Base-by-base conservation (phyloP, 2,329 filamentous ascomycete genomes). In the Xylaria hypoxylon region DNA sequence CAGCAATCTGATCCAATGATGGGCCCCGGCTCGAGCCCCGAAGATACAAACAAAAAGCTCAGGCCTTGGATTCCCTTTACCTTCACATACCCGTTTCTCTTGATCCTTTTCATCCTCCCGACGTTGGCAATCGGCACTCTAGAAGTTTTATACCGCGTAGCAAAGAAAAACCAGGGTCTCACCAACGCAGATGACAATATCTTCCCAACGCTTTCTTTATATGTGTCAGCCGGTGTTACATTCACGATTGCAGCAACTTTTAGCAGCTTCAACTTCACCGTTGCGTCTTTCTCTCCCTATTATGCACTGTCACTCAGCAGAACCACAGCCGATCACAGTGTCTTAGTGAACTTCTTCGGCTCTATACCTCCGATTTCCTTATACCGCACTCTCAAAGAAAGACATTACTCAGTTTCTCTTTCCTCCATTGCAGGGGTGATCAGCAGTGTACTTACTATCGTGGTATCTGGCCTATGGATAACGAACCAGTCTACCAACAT, bases 391-490 rank as follows among this genome's bases (percentile, higher is more conserved):
- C 5, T 40, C 2, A 31, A 28, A 2, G 31, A 40, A 10, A 22
- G 31, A 22, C 31, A 62, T 7, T 15, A 15, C 24, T 40, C 38
- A 19, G 40, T 40, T 4, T 19, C 50, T 11, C 28, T 62, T 1
- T 56, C 50, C 2, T 47, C 3, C 15, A 2, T 48, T 6, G 50
- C 59, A 8, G 24, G 17, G 4, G 4, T 62, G 1, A 56, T 62
- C n/a, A 40, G 50, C 2, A 56, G 59, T 28, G n/a, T 7, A 2
- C 24, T 62, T 10, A 42, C 59, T 5, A 38, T 62, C 7, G n/a
- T 62, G 5, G 38, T 22, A 24, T 62, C 59, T 11, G 59, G 59
- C 3, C 24, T 62, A 3, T 58, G 33, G 48, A 35, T 52, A n/a
- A 35, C 31, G 31, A 52, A 26, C n/a, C 44, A 45, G 44, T 45